Evolutionary conservation across 106 monocot species (phyloP), one percentile per base, ranked within the genome.

Genomic region (Phalaenopsis aphrodite): DNA sequence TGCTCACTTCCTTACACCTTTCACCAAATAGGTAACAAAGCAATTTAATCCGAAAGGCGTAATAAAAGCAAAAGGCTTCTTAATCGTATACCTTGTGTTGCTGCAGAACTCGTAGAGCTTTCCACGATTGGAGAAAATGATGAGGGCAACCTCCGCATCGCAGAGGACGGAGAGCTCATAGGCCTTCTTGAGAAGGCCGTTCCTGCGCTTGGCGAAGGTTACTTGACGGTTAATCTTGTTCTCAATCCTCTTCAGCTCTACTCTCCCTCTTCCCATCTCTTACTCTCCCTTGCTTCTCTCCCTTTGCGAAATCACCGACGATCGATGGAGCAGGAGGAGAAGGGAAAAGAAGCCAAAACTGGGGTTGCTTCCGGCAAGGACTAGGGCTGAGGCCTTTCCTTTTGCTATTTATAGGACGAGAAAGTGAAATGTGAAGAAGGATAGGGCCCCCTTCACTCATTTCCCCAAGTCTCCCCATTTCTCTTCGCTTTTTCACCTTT

Each of bases 151-250:
- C 86, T 92, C 92, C 47, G 88, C 92, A 55, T 92, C 92, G 82
- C 92, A 92, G 45, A 92, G 85, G 17, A 92, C 85, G 39, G 92
- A 89, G 45, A 92, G 84, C 77, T 92, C 92, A 64, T 85, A 87
- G 55, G 92, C 92, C 84, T 92, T 92, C 84, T 92, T 92, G 78
- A 92, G 78, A 55, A 92, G 87, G 21, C 89, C 89, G 74, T 87
- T 89, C 41, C 87, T 78, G 56, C 89, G 84, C 84, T 89, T 89
- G n/a, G 86, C 71, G 65, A 89, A 89, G 48, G 86, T 89, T 24
- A 86, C 89, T 36, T 89, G 89, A 75, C 88, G 43, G 43, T 75
- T 75, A 15, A 75, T 75, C 74, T 75, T 75, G 74, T 75, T 75
- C 74, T 75, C 74, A 41, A 75, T 75, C 43, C 43, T 9, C 19